Base-by-base conservation (phyloP, 2,329 filamentous ascomycete species). In the Diaporthe citriasiana region DNA sequence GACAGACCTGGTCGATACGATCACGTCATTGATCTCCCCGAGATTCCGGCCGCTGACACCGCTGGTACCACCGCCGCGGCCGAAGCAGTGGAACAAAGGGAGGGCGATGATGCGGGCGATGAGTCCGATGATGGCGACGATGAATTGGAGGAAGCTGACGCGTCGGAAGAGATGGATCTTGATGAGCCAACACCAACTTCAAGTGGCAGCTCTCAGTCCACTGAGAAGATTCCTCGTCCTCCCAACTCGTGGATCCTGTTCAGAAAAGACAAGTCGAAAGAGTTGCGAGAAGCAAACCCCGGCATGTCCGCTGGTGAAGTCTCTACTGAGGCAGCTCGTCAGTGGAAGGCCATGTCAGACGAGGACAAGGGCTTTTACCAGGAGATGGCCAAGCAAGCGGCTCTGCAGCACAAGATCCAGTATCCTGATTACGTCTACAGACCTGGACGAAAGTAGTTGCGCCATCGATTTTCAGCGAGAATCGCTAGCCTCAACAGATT, bases 231-330 rank as follows among this genome's bases (percentile, higher is more conserved):
- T 15, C 30, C 53, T 47, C 68, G 53, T 10, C 83, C 33, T 77
- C 80, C 8, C 76, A 81, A 38, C 82, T 38, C 47, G 15, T 75
- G 74, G 74, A 74, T 65, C 22, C 25, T 74, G n/a, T 75, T 74
- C 53, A 60, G 59, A 17, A 45, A 33, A 15, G 59, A 75, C 1
- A 75, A 75, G 38, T 66, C 53, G 19, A 69, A 72, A 33, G 13
- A 60, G n/a, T 33, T 76, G 17, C 72, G 56, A 7, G 12, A 38
- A 17, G 35, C n/a, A 8, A 60, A 63, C 15, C 72, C 74, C 12
- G 17, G 12, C 6, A 35, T 74, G n/a, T 65, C 63, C 8, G 30
- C 53, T 3, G 71, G 50, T 17, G 65, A 73, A 9, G 65, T 75
- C 35, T 75, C 74, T 3, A 47, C 33, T 1, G 60, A 70, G 53